A percentile compares a stretch with the other conserved stretches of the same genome.
Evolutionary conservation across 257 asterid species (phyloP).

Genomic region (Nicotiana noctiflora): DNA sequence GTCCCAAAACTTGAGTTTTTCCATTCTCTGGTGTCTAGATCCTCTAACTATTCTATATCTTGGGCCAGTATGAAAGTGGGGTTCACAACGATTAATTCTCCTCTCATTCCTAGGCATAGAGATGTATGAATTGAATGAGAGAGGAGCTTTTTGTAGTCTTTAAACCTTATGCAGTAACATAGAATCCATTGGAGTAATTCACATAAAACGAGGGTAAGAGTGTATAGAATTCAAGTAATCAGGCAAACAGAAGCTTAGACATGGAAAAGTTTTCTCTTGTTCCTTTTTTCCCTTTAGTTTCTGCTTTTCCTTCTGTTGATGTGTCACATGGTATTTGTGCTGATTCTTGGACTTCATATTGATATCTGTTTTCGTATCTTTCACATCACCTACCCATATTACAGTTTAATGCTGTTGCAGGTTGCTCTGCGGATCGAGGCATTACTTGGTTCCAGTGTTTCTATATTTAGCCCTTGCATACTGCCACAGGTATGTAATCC

Average conservation of each 20-base stretch:
- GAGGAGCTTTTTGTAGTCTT: not conserved
- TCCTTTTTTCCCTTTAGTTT: not conserved
- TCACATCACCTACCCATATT: constrained; percentile 1
- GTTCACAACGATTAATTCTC: not conserved
- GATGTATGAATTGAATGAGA: not conserved
- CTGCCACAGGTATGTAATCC: constrained; percentile 44
- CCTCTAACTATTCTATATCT: not conserved
- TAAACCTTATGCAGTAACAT: not conserved
- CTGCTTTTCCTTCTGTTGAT: not conserved
- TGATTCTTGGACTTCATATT: not conserved
- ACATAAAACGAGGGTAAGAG: not conserved
- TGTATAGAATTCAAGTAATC: not conserved
- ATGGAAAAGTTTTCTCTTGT: not conserved
- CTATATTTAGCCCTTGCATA: constrained; percentile 49
- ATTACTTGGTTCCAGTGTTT: constrained; percentile 44
- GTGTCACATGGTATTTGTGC: not conserved
- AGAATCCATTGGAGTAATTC: not conserved
- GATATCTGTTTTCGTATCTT: not conserved
- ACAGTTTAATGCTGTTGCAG: constrained; percentile 26
- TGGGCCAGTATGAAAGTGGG: not conserved
- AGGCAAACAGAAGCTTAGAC: not conserved
- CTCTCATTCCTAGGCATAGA: not conserved
- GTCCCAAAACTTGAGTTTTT: not conserved
- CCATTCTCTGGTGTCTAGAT: not conserved
- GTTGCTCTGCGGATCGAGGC: constrained; percentile 67